Base-by-base conservation (phyloP, 257 asterid genomes). In the Salvia hispanica region DNA sequence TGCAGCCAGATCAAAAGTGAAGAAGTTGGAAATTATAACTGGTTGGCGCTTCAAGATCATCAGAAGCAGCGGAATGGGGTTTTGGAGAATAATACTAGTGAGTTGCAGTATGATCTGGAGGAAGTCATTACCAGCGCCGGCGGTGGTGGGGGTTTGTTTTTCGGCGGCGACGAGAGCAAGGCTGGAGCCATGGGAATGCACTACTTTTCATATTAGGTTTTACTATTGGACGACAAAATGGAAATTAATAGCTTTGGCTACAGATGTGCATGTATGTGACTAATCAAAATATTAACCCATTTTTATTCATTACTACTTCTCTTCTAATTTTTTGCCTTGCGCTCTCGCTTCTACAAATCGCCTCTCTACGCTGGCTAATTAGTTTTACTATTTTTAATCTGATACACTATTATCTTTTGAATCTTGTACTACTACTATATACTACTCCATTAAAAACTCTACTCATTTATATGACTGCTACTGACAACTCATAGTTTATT, bases 1-100 rank as follows among this genome's bases (percentile, higher is more conserved):
- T 81, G 91, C 64, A 68, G 82, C 59, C 81, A 85, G 43, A 72
- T 83, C 40, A 85, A 85, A 48, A 84, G 80, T 62, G 91, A 88
- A 48, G 80, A 75, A 13, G 68, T 74, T 45, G 78, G 67, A 39
- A 47, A 2, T 45, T 65, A 18, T 18, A 78, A 43, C 58, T 79
- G 66, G 64, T 83, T 87, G 33, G 58, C 70, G 72, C 65, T 85
- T 59, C 63, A 58, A 4, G 69, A 53, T 33, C 72, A 74, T 9
- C 46, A 5, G 7, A 21, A 25, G 31, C 31, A 25, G 31, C 2
- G 31, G 31, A 45, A 54, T 66, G 76, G 56, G 71, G 45, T 72
- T 56, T 16, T 72, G 45, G 74, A 61, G 1, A 76, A 59, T 59
- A 53, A n/a, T n/a, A n/a, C n/a, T n/a, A n/a, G 8, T 40, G 74